These are phyloP conservation scores for Trichophyton schoenleinii DNA, from an alignment of 2,329 filamentous ascomycete species.

Conservation along the genomic window DNA sequence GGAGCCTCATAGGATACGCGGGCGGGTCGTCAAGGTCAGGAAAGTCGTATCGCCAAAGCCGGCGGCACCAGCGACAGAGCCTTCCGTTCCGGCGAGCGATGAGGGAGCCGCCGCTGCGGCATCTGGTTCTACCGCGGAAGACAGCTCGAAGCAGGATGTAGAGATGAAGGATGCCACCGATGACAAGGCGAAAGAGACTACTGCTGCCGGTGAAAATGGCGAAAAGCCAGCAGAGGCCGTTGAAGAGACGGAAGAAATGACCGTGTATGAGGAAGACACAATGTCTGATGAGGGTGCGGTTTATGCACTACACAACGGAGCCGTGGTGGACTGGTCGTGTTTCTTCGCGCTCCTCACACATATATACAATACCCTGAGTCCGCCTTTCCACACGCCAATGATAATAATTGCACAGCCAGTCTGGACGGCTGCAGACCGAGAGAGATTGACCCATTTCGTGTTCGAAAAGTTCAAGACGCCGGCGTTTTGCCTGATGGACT, in stretches of 20 bases:
- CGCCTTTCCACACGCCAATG: conserved; percentile 87
- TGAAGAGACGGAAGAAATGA: conserved; percentile 32
- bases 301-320: conserved; percentile 70
- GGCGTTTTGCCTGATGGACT: conserved; percentile 79
- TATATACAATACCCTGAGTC: conserved; percentile 77
- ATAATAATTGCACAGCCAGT: conserved; percentile 78
- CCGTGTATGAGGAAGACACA: conserved; percentile 74
- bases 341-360: conserved; percentile 90
- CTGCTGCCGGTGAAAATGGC: conserved; percentile 15
- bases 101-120: conserved; percentile 7
- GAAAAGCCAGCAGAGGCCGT: conserved; percentile 14
- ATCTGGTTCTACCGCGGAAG: conserved; percentile 1
- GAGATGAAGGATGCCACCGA: conserved; percentile 33
- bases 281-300: conserved; percentile 80
- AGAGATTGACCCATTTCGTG: conserved; percentile 80
- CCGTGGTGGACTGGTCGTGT: conserved; percentile 79
- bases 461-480: conserved; percentile 97
- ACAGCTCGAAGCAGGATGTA: conserved; percentile 27
- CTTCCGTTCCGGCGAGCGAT: neutral
- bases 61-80: neutral
- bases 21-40: conserved; percentile 28
- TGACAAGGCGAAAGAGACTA: conserved; percentile 9
- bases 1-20: conserved; percentile 67
- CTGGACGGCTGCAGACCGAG: conserved; percentile 80
- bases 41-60: neutral